Evolutionary conservation across 176 grass and related monocot genomes (phyloP), one percentile per base, ranked within the genome.

Genomic region (Zoysia japonica): DNA sequence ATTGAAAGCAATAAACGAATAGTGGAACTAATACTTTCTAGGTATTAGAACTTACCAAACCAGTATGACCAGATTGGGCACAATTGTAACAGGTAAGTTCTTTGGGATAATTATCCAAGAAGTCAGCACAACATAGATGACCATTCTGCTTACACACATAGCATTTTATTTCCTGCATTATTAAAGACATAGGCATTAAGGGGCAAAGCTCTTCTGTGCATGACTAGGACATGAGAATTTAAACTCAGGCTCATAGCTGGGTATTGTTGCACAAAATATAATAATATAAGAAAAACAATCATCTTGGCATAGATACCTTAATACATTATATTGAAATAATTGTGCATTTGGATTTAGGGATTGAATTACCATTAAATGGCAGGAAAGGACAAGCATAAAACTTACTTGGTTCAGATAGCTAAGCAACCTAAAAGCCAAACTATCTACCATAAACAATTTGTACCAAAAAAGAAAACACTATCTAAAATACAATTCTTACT

Each of bases 11-110:
- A 86, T 47, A 72, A 11, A 77, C 12, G 9, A 77, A 72, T 43
- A 65, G 2, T 49, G 11, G 17, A 54, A 63, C 47, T 3, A 45
- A 40, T 72, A 74, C 16, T 20, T 61, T 64, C 11, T 37, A 53
- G 78, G 12, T 20, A 83, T 55, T 61, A 66, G 43, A 79, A 78
- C 92, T 89, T 89, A 99, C 96, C 72, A 54, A 77, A 73, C 96
- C 96, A 84, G 81, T 82, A 83, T 99, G 96, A 47, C 92, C 92
- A 74, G 84, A 75, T 77, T 91, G 86, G 60, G 96, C 92, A 89
- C 96, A 99, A 84, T 99, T 96, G 76, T 96, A 95, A 80, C 96
- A 99, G 60, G 70, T 89, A 53, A 99, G 70, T 73, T 87, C 84
- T 84, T 82, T 93, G 35, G 80, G 59, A 85, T 39, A 71, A 82